Conservation (phyloP, 2,329 filamentous ascomycete genomes). For the Exophiala bonariae region DNA sequence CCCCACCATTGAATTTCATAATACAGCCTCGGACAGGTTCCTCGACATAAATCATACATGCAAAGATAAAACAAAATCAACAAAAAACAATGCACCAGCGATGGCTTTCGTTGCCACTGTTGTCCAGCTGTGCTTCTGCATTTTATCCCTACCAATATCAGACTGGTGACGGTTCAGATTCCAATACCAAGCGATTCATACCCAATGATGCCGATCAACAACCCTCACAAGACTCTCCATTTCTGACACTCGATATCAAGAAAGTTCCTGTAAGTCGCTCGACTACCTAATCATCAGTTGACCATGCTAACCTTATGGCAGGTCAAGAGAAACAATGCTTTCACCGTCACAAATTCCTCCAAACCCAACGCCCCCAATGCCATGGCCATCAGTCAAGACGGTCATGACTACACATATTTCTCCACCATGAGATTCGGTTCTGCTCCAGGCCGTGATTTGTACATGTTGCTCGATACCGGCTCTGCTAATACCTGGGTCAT, state of each 20-base stretch:
- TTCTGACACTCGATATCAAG: slow-evolving; percentile 38
- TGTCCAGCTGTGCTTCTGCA: slow-evolving; percentile 32
- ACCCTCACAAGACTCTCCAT: slow-evolving; percentile 27
- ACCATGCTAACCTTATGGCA: slow-evolving; percentile 16
- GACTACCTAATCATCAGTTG: neutral
- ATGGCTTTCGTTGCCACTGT: slow-evolving; percentile 26
- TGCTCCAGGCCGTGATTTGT: slow-evolving; percentile 51
- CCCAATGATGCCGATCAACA: slow-evolving; percentile 28
- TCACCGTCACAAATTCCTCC: slow-evolving; percentile 43
- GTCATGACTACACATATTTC: slow-evolving; percentile 57
- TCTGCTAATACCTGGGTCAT: slow-evolving; percentile 79
- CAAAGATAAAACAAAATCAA: neutral
- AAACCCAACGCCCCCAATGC: slow-evolving; percentile 46
- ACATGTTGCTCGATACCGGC: slow-evolving; percentile 56
- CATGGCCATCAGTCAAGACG: slow-evolving; percentile 54
- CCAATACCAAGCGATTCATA: slow-evolving; percentile 33
- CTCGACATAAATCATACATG: slow-evolving; percentile 4
- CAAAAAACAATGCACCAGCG: slow-evolving; percentile 24
- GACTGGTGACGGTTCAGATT: slow-evolving; percentile 23
- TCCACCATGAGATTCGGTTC: slow-evolving; percentile 49
- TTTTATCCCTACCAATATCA: slow-evolving; percentile 42
- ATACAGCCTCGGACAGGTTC: slow-evolving; percentile 16
- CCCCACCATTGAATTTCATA: slow-evolving; percentile 2
- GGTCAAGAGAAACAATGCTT: slow-evolving; percentile 48
- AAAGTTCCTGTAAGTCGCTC: slow-evolving; percentile 30